Percentiles rank a stretch among this genome's conserved stretches.
Evolutionary conservation across 2,329 filamentous ascomycete species (phyloP).

Genomic region (Tympanopsis confertula): DNA sequence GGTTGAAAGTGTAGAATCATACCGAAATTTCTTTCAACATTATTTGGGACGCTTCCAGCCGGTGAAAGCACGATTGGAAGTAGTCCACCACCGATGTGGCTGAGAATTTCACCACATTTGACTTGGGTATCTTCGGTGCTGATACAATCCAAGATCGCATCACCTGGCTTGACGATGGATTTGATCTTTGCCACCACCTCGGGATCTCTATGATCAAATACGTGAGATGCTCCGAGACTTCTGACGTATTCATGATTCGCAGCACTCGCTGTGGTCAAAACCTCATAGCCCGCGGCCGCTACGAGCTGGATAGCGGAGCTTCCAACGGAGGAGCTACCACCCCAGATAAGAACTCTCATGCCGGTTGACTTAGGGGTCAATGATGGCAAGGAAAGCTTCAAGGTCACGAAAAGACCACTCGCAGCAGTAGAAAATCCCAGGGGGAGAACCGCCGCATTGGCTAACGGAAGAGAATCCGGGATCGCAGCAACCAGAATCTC

Average conservation of each 20-base stretch:
- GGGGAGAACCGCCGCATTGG: slow-evolving; percentile 16
- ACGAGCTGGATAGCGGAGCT: slow-evolving; percentile 32
- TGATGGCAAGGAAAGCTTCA: slow-evolving; percentile 10
- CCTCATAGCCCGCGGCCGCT: slow-evolving; percentile 27
- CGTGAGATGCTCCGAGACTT: slow-evolving; percentile 26
- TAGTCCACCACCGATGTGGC: neutral
- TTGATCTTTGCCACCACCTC: slow-evolving; percentile 15
- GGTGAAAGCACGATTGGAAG: too few species aligned
- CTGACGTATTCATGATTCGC: slow-evolving; percentile 29
- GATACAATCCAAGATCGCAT: neutral
- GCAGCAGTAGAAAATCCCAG: slow-evolving; percentile 16
- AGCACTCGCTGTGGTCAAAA: slow-evolving; percentile 27
- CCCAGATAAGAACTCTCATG: slow-evolving; percentile 27
- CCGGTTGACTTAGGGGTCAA: slow-evolving; percentile 5
- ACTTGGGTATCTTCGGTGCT: neutral
- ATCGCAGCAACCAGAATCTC: slow-evolving; percentile 12
- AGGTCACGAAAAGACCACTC: slow-evolving; percentile 13
- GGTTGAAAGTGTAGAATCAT: too few species aligned
- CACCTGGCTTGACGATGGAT: neutral
- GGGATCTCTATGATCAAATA: slow-evolving; percentile 29
- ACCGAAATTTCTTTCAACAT: slow-evolving; percentile 13
- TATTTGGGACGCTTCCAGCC: too few species aligned
- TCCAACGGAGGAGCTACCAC: slow-evolving; percentile 34
- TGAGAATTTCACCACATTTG: neutral
- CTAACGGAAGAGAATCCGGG: slow-evolving; percentile 13